Conservation (phyloP, 192 early-diverging fungal genomes). For the Dimargaris verticillata region DNA sequence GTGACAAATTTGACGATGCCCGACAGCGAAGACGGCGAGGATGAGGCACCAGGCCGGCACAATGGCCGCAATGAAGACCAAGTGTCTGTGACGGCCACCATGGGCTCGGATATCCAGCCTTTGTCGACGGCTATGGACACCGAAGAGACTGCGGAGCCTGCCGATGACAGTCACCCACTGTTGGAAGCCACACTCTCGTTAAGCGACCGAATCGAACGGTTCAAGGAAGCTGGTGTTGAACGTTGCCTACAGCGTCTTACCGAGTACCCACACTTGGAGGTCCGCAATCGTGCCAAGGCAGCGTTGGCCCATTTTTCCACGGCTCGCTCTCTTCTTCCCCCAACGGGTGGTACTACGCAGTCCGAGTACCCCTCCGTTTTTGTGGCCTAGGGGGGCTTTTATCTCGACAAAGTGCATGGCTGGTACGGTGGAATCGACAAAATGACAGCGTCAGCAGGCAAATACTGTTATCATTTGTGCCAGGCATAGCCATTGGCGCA, state of each 20-base stretch:
- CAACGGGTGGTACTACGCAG: not conserved
- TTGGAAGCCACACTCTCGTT: not conserved
- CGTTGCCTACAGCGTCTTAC: not conserved
- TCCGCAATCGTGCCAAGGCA: not conserved
- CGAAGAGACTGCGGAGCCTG: not conserved
- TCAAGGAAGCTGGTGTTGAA: not conserved
- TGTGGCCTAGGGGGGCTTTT: no score
- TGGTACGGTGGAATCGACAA: not conserved
- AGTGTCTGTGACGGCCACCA: not conserved
- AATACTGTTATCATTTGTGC: no score
- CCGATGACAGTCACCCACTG: not conserved
- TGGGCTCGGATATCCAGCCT: not conserved
- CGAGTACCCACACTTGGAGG: not conserved
- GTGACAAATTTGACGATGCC: not conserved
- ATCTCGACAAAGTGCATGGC: not conserved
- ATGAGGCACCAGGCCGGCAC: not conserved
- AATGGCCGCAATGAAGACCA: not conserved
- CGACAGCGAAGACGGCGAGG: not conserved
- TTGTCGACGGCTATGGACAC: not conserved
- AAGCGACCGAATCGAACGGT: not conserved
- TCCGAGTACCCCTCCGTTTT: no score
- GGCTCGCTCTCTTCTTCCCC: not conserved
- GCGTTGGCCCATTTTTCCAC: conserved; percentile 5
- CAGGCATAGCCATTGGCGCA: no score
- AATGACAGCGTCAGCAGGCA: not conserved